These are phyloP conservation scores for Candida railenensis DNA, from an alignment of 805 yeast species.

Conservation along the genomic window DNA sequence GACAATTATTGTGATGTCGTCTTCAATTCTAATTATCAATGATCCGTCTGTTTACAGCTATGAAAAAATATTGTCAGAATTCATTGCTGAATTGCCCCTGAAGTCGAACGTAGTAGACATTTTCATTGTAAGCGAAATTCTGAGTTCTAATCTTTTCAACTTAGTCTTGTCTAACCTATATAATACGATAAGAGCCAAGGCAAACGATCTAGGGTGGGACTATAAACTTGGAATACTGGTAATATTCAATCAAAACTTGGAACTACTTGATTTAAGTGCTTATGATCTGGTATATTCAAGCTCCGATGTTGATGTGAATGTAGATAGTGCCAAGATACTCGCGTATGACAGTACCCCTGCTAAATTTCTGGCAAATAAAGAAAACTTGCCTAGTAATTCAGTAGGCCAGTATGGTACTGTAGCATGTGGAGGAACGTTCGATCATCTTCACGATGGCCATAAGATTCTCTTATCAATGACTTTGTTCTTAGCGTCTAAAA, in stretches of 20 bases:
- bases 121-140: conserved; percentile 18
- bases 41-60: conserved; percentile 16
- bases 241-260: conserved; percentile 18
- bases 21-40: conserved; percentile 7
- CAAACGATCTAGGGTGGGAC: conserved; percentile 17
- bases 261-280: neutral
- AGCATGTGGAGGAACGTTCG: conserved; percentile 96
- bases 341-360: no score
- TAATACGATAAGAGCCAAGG: conserved; percentile 20
- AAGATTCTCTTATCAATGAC: conserved; percentile 77
- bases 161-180: conserved; percentile 28
- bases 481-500: conserved; percentile 53
- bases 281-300: neutral
- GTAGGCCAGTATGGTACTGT: conserved; percentile 17
- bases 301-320: neutral
- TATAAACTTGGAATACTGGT: conserved; percentile 29
- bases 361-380: no score
- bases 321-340: neutral
- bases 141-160: conserved; percentile 23
- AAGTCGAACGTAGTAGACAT: conserved; percentile 19
- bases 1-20: no score
- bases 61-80: neutral
- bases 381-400: no score
- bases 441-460: conserved; percentile 95
- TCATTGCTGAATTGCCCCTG: conserved; percentile 4